phyloP scores from a whole-genome alignment of 352 stramenopile species.

The Pythium monospermum region DNA sequence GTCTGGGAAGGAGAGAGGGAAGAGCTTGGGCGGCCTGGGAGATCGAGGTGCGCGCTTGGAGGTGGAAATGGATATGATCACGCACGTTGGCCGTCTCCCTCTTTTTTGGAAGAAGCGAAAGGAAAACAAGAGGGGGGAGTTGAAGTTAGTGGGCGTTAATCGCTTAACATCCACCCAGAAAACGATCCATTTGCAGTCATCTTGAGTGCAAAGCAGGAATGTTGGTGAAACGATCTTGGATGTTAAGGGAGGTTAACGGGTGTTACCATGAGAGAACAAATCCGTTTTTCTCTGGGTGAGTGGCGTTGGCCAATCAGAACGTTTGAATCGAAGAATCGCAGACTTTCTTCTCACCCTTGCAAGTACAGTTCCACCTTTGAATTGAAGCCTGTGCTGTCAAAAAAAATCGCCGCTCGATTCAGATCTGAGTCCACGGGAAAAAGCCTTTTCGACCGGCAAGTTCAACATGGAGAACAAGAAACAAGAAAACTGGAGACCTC shows the following conservation, averaged over 20 bases:
- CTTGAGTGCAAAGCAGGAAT: conserved; percentile 2
- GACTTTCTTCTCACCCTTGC: no score
- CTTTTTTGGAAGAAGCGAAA: not conserved
- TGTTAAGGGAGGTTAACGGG: conserved; percentile 19
- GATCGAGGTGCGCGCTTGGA: not conserved
- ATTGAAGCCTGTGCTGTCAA: no score
- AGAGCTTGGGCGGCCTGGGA: no score
- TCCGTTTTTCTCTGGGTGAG: conserved; percentile 5
- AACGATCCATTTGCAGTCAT: conserved; percentile 2
- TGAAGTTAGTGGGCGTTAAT: conserved; percentile 23
- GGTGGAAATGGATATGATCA: conserved; percentile 18
- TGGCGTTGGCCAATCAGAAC: not conserved
- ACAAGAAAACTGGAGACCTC: no score
- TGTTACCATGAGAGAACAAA: conserved; percentile 7
- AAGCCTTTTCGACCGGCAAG: conserved; percentile 5
- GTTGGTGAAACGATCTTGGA: conserved; percentile 14
- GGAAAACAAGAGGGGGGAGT: conserved; percentile 10
- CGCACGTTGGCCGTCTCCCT: not conserved
- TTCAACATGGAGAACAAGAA: no score
- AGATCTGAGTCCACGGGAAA: not conserved
- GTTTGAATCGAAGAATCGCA: not conserved
- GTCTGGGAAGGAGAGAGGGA: not conserved
- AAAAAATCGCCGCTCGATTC: no score
- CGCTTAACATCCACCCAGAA: not conserved
- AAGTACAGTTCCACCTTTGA: no score